phyloP scores from a whole-genome alignment of 2,329 filamentous ascomycete genomes.

The Penicillium brevicompactum region DNA sequence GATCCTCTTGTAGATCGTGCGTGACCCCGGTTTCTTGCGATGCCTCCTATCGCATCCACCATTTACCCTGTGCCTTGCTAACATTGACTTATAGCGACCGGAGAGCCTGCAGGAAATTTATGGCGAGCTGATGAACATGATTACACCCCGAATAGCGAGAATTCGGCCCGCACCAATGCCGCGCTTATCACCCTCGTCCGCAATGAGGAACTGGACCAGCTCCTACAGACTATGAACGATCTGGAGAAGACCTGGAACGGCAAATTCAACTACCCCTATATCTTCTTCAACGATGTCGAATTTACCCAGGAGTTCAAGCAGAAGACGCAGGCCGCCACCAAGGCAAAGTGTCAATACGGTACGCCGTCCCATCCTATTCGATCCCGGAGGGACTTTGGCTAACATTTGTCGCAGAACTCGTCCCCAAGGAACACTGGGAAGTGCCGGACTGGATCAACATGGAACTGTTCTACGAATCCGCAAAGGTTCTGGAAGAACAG shows the following conservation, averaged over 20 bases:
- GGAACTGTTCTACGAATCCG: constrained; percentile 82
- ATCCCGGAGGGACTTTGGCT: constrained; percentile 18
- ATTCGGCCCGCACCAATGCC: constrained; percentile 86
- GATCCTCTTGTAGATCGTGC: constrained; percentile 88
- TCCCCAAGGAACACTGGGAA: constrained; percentile 95
- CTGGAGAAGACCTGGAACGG: constrained; percentile 93
- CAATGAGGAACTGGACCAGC: constrained; percentile 82
- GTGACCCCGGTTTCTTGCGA: constrained; percentile 37
- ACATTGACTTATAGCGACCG: constrained; percentile 62
- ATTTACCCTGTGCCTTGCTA: constrained; percentile 6
- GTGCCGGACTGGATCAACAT: constrained; percentile 89
- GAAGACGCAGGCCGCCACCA: constrained; percentile 77
- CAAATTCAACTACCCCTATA: constrained; percentile 99
- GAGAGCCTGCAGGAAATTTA: constrained; percentile 77
- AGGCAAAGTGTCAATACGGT: constrained; percentile 86
- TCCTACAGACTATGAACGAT: constrained; percentile 86
- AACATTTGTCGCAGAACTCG: constrained; percentile 62
- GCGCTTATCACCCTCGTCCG: constrained; percentile 89
- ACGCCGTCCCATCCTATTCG: constrained; percentile 28
- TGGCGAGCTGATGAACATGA: constrained; percentile 71
- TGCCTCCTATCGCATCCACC: constrained; percentile 4
- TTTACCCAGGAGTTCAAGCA: constrained; percentile 93
- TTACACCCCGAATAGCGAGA: constrained; percentile 74
- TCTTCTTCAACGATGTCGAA: constrained; percentile 95
- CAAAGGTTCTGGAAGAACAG: constrained; percentile 77